Conservation (phyloP, 1,284 basidiomycete genomes). For the Microbotryomycetes sp. region DNA sequence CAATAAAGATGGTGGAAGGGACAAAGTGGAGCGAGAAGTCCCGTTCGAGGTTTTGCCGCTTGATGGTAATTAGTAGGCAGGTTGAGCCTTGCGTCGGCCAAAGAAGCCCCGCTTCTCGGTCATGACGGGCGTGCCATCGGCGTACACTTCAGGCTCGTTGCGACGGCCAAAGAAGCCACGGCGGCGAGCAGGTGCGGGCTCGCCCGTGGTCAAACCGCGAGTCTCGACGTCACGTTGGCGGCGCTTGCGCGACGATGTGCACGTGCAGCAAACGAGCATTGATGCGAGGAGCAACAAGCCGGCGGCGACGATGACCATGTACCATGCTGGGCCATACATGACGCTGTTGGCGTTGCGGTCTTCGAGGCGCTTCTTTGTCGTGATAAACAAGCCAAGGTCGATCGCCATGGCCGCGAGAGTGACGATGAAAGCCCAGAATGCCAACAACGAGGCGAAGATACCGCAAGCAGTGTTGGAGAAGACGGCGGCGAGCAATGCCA, state of each 20-base stretch:
- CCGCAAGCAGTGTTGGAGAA: constrained; percentile 21
- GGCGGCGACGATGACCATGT: constrained; percentile 23
- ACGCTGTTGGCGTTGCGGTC: constrained; percentile 2
- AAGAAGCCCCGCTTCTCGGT: constrained; percentile 16
- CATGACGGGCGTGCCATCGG: not conserved
- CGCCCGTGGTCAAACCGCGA: not conserved
- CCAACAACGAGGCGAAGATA: constrained; percentile 17
- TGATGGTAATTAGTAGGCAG: not conserved
- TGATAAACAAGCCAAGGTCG: constrained; percentile 23
- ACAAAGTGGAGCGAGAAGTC: no score
- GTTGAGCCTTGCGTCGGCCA: not conserved
- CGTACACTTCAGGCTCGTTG: constrained; percentile 1
- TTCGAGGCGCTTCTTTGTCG: constrained; percentile 13
- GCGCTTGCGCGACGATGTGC: not conserved
- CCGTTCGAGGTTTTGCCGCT: no score
- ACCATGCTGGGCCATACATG: constrained; percentile 2
- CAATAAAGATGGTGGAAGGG: no score
- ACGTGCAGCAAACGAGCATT: constrained; percentile 19
- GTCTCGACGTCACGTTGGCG: constrained; percentile 1
- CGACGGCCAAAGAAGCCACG: constrained; percentile 12
- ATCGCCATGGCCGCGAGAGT: constrained; percentile 23
- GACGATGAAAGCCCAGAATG: constrained; percentile 21
- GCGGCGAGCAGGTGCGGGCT: not conserved
- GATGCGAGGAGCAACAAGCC: constrained; percentile 14
- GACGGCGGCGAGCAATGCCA: constrained; percentile 24